A percentile compares a stretch with the other conserved stretches of the same genome.
These are phyloP conservation scores for Scheffersomyces ergatensis DNA, from an alignment of 805 yeast species.

Conservation along the genomic window DNA sequence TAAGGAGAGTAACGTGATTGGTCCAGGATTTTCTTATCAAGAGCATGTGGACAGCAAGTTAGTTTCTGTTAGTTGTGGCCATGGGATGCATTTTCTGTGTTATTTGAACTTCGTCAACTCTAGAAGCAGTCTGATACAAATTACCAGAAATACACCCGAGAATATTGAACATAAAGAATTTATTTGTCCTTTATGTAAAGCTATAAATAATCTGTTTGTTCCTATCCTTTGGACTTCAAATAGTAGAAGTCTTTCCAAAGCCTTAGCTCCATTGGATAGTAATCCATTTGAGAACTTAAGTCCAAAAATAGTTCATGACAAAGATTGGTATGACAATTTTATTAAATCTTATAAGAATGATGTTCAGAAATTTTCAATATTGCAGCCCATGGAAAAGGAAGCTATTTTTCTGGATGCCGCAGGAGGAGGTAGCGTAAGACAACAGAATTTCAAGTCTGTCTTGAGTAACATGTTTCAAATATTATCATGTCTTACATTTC, in stretches of 20 bases:
- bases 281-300: constrained; percentile 14
- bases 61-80: constrained; percentile 81
- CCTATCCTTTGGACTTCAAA: constrained; percentile 68
- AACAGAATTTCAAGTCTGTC: constrained; percentile 24
- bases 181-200: constrained; percentile 88
- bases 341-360: constrained; percentile 16
- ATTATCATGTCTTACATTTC: constrained; percentile 34
- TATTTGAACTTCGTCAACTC: constrained; percentile 61
- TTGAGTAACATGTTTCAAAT: constrained; percentile 35
- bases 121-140: constrained; percentile 60
- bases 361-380: constrained; percentile 18
- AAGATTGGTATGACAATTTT: constrained; percentile 25
- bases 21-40: constrained; percentile 65
- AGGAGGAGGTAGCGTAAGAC: constrained; percentile 3
- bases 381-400: constrained; percentile 25
- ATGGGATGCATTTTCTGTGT: constrained; percentile 86
- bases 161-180: constrained; percentile 69
- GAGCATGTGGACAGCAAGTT: constrained; percentile 39
- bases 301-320: constrained; percentile 11
- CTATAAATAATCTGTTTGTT: constrained; percentile 77
- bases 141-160: constrained; percentile 81
- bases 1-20: constrained; percentile 46
- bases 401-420: constrained; percentile 18
- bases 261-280: constrained; percentile 11
- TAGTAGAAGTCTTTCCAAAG: constrained; percentile 23